Evolutionary conservation across 164 flowering plant species (phyloP).

Genomic region (Cinnamomum chago): DNA sequence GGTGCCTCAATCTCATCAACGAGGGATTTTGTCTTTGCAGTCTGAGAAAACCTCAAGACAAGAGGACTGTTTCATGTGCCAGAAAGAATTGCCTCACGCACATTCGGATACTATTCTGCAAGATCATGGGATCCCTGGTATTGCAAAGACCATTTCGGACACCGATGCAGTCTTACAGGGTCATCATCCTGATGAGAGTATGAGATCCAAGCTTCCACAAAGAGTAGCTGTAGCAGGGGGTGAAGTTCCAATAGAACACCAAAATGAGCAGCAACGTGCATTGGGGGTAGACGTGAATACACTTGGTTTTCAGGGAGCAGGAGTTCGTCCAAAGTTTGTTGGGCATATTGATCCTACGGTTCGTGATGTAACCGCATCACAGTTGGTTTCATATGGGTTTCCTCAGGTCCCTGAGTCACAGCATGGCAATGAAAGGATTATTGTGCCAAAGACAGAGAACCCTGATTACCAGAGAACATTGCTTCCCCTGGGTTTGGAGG

Average conservation of each 20-base stretch:
- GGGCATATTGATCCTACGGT: slow-evolving; percentile 18
- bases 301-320: slow-evolving; percentile 20
- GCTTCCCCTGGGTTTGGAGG: slow-evolving; percentile 20
- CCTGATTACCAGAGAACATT: slow-evolving; percentile 16
- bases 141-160: slow-evolving; percentile 27
- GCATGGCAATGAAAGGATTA: slow-evolving; percentile 23
- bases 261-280: background rate
- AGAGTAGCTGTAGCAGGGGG: slow-evolving; percentile 28
- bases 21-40: slow-evolving; percentile 10
- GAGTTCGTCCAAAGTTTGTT: slow-evolving; percentile 20
- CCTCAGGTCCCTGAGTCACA: slow-evolving; percentile 24
- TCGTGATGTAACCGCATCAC: slow-evolving; percentile 22
- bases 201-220: slow-evolving; percentile 22
- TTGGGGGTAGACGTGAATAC: slow-evolving; percentile 16
- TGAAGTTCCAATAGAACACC: slow-evolving; percentile 18
- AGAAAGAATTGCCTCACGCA: slow-evolving; percentile 81
- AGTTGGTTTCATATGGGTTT: slow-evolving; percentile 17
- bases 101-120: slow-evolving; percentile 79
- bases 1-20: slow-evolving; percentile 26
- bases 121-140: slow-evolving; percentile 31
- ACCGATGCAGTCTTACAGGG: slow-evolving; percentile 41
- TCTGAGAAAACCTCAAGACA: slow-evolving; percentile 28
- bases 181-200: slow-evolving; percentile 36
- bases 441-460: slow-evolving; percentile 17
- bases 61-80: slow-evolving; percentile 77